phyloP scores from a whole-genome alignment of 2,329 filamentous ascomycete species.

The Aspergillus proliferans region DNA sequence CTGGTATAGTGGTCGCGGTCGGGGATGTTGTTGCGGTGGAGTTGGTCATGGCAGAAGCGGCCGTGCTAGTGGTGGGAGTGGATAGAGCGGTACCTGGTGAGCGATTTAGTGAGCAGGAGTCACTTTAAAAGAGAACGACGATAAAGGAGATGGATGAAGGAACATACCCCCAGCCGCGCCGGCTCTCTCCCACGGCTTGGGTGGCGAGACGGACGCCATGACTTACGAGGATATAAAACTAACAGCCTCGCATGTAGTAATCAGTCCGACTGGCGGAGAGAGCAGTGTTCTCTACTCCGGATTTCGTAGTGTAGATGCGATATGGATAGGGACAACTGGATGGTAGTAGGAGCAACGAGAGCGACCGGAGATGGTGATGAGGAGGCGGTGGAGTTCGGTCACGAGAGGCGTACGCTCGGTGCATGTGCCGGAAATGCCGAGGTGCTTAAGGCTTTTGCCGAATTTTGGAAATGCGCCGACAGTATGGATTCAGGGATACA shows the following conservation, averaged over 20 bases:
- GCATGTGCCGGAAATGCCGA: slow-evolving; percentile 18
- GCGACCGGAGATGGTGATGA: slow-evolving; percentile 4
- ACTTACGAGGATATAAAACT: slow-evolving; percentile 16
- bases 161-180: slow-evolving; percentile 55
- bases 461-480: not conserved
- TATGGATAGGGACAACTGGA: slow-evolving; percentile 8
- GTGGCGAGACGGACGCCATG: slow-evolving; percentile 68
- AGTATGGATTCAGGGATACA: not conserved
- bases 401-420: slow-evolving; percentile 7
- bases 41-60: slow-evolving; percentile 29
- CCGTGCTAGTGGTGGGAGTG: slow-evolving; percentile 16
- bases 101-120: slow-evolving; percentile 1
- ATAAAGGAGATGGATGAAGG: slow-evolving; percentile 3
- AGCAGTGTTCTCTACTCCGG: not conserved
- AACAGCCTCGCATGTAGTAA: slow-evolving; percentile 25
- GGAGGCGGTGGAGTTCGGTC: slow-evolving; percentile 9
- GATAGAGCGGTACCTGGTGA: slow-evolving; percentile 22
- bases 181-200: slow-evolving; percentile 92
- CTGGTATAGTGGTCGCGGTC: slow-evolving; percentile 33
- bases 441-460: slow-evolving; percentile 1
- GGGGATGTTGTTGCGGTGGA: slow-evolving; percentile 14
- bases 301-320: slow-evolving; percentile 12
- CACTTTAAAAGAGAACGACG: slow-evolving; percentile 1
- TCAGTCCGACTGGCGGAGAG: slow-evolving; percentile 8
- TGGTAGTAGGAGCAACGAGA: not conserved